Percentiles rank a stretch among this genome's conserved stretches.
phyloP scores from a whole-genome alignment of 345 rosid genomes.

The Raphanus sativus region DNA sequence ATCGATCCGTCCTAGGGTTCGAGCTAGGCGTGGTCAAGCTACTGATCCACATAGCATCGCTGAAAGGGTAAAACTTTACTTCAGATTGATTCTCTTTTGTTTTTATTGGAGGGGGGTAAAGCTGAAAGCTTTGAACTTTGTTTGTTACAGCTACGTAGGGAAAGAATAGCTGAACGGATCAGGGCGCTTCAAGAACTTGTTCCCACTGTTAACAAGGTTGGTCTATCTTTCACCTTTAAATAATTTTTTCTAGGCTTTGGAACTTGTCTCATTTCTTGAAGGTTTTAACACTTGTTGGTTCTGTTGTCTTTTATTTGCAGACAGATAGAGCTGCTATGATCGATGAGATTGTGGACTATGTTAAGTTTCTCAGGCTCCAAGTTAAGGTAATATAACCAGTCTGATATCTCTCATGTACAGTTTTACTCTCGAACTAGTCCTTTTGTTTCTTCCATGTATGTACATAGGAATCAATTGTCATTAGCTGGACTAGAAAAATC shows the following conservation, averaged over 20 bases:
- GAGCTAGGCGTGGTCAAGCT: slow-evolving; percentile 99
- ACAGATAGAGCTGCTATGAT: slow-evolving; percentile 97
- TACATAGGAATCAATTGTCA: no score
- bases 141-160: slow-evolving; percentile 86
- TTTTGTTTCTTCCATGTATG: no score
- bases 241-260: neutral
- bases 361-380: slow-evolving; percentile 97
- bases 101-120: neutral
- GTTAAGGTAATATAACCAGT: slow-evolving; percentile 63
- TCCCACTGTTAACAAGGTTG: slow-evolving; percentile 96
- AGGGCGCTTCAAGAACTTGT: slow-evolving; percentile 97
- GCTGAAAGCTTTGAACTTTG: slow-evolving; percentile 25
- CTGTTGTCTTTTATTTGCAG: slow-evolving; percentile 44
- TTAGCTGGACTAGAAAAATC: no score
- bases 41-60: slow-evolving; percentile 99
- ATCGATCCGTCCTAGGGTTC: slow-evolving; percentile 87
- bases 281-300: neutral
- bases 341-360: slow-evolving; percentile 98
- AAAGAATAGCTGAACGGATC: slow-evolving; percentile 97
- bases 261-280: slow-evolving; percentile 9
- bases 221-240: slow-evolving; percentile 25
- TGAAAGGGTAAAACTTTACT: slow-evolving; percentile 65
- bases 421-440: no score
- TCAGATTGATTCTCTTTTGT: neutral
- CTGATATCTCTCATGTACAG: no score